Percentiles rank a stretch among this genome's conserved stretches.
These are phyloP conservation scores for Camellia granthamiana DNA, from an alignment of 148 eudicot species.

Conservation along the genomic window DNA sequence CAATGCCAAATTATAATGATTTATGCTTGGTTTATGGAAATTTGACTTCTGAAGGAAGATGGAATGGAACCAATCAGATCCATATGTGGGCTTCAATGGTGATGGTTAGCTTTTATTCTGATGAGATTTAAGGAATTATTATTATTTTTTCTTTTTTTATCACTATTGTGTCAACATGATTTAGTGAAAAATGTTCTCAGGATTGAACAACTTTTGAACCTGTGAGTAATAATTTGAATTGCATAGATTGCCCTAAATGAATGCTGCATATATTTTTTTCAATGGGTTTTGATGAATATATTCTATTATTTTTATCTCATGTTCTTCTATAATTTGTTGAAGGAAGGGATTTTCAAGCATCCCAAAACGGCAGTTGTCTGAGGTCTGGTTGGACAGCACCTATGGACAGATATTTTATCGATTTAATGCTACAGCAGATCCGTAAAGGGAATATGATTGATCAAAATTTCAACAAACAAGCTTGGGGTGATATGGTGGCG, in stretches of 20 bases:
- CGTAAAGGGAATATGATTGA: slow-evolving; percentile 10
- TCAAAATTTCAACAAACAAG: slow-evolving; percentile 13
- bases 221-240: not conserved
- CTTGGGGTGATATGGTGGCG: not conserved
- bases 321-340: not conserved
- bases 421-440: slow-evolving; percentile 18
- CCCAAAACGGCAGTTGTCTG: not conserved
- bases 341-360: slow-evolving; percentile 8
- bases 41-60: slow-evolving; percentile 5
- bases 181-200: not conserved
- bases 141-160: not conserved
- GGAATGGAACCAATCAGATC: not conserved
- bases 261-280: not conserved
- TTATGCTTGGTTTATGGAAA: slow-evolving; percentile 16
- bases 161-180: slow-evolving; percentile 5
- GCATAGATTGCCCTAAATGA: not conserved
- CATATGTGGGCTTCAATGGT: not conserved
- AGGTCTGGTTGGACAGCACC: slow-evolving; percentile 18
- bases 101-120: not conserved
- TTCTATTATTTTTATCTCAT: not conserved
- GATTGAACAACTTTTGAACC: not conserved
- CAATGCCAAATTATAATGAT: slow-evolving; percentile 14
- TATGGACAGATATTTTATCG: slow-evolving; percentile 16
- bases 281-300: not conserved
- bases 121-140: not conserved